These are phyloP conservation scores for Craspedostauros australis DNA, from an alignment of 108 stramenopile species.

Conservation along the genomic window DNA sequence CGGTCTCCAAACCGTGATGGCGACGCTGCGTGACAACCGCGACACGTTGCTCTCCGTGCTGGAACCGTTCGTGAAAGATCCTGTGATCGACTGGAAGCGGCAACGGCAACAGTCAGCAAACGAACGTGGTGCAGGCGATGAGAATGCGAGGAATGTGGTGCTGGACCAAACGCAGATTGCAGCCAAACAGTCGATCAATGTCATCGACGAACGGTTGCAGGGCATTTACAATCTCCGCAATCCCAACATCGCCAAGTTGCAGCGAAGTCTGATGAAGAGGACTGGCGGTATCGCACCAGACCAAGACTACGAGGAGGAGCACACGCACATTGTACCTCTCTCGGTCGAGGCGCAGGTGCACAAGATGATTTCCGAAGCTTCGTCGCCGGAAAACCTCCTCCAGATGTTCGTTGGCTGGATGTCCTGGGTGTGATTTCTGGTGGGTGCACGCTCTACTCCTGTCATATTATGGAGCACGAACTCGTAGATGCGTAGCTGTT, in stretches of 20 bases:
- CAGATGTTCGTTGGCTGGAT: conserved; percentile 89
- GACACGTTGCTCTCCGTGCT: conserved; percentile 94
- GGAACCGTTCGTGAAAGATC: conserved; percentile 94
- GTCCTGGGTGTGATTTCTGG: conserved; percentile 66
- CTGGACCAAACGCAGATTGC: neutral
- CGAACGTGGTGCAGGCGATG: conserved; percentile 2
- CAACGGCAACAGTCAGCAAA: conserved; percentile 37
- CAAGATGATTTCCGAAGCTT: conserved; percentile 83
- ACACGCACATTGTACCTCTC: conserved; percentile 59
- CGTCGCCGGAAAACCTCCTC: conserved; percentile 76
- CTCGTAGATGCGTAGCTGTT: too few species aligned
- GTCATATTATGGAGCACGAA: neutral
- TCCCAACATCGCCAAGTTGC: conserved; percentile 70
- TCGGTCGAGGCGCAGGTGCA: conserved; percentile 89
- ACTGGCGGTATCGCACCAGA: conserved; percentile 30
- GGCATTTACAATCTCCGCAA: conserved; percentile 86
- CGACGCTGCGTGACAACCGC: conserved; percentile 82
- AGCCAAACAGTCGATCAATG: conserved; percentile 55
- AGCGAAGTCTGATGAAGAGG: conserved; percentile 17
- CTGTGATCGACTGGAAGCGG: conserved; percentile 84
- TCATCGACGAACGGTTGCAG: conserved; percentile 73
- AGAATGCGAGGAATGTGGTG: too few species aligned
- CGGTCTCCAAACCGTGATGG: conserved; percentile 75
- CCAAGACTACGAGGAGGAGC: conserved; percentile 50
- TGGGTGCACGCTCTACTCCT: neutral